Conservation (phyloP, 2,329 filamentous ascomycete genomes). For the Didymella arachidicola region DNA sequence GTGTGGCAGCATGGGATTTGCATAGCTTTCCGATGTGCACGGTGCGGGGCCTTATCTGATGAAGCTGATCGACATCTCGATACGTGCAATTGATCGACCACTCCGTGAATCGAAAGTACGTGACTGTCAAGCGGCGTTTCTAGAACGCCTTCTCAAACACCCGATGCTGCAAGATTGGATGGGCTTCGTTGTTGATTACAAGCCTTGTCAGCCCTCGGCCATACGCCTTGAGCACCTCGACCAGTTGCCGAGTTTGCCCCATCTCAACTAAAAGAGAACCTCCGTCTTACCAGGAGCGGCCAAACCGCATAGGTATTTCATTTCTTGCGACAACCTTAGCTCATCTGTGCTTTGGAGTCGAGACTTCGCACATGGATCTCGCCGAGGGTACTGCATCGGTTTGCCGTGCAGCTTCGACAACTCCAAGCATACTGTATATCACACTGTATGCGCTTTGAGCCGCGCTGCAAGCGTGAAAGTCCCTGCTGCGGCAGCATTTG, state of each 20-base stretch:
- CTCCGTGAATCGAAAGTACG: slow-evolving; percentile 2
- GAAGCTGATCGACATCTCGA: background rate
- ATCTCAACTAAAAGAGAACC: background rate
- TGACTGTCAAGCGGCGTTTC: background rate
- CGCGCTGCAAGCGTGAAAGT: background rate
- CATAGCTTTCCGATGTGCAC: slow-evolving; percentile 6
- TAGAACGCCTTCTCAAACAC: background rate
- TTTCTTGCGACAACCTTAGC: background rate
- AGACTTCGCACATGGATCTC: background rate
- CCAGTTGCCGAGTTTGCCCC: background rate
- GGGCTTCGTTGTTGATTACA: background rate
- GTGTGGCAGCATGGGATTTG: slow-evolving; percentile 9
- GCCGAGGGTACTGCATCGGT: background rate
- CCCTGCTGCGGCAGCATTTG: background rate
- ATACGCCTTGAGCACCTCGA: background rate
- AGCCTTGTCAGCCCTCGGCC: background rate
- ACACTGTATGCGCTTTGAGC: background rate
- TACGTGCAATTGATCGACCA: slow-evolving; percentile 2
- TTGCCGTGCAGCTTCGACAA: background rate
- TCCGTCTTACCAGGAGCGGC: background rate
- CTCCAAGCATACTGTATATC: background rate
- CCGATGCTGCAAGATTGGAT: background rate
- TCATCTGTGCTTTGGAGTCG: background rate
- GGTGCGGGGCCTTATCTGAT: background rate
- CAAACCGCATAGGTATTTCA: slow-evolving; percentile 1